Evolutionary conservation across 768 basidiomycete species (phyloP).

Genomic region (Russula sp.): DNA sequence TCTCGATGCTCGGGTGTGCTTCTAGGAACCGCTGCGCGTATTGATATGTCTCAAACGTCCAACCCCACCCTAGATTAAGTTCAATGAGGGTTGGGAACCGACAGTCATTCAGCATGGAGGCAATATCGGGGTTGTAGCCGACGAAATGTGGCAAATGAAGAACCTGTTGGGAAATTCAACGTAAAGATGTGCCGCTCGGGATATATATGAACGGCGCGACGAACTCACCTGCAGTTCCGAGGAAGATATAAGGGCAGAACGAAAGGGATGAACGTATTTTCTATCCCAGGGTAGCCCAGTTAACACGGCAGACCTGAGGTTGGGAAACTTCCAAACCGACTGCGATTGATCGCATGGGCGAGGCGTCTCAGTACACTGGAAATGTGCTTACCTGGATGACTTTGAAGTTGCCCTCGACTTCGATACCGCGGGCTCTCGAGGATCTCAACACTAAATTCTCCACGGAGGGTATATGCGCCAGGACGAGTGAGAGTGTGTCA

Average conservation of each 20-base stretch:
- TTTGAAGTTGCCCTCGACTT: slow-evolving; percentile 1
- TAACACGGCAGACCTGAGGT: slow-evolving; percentile 26
- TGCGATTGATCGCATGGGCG: not conserved
- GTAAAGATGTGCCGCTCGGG: not conserved
- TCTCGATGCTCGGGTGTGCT: slow-evolving; percentile 25
- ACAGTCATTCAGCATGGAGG: slow-evolving; percentile 19
- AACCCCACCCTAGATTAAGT: slow-evolving; percentile 27
- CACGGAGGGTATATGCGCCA: slow-evolving; percentile 23
- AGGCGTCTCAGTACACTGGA: not conserved
- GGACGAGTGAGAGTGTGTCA: slow-evolving; percentile 23
- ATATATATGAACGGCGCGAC: not conserved
- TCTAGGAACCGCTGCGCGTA: slow-evolving; percentile 27
- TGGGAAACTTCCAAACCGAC: slow-evolving; percentile 18
- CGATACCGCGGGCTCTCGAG: slow-evolving; percentile 13
- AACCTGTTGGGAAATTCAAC: slow-evolving; percentile 1
- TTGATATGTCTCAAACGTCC: slow-evolving; percentile 25
- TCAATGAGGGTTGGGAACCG: slow-evolving; percentile 22
- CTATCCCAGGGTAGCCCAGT: slow-evolving; percentile 25
- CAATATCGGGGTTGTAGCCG: slow-evolving; percentile 19
- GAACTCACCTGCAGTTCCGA: slow-evolving; percentile 14
- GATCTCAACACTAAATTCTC: slow-evolving; percentile 22
- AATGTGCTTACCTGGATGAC: slow-evolving; percentile 6
- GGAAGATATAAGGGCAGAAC: slow-evolving; percentile 12
- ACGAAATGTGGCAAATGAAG: slow-evolving; percentile 28
- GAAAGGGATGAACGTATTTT: slow-evolving; percentile 21